Conservation (phyloP, 768 basidiomycete species). For the Lyophyllum atratum region DNA sequence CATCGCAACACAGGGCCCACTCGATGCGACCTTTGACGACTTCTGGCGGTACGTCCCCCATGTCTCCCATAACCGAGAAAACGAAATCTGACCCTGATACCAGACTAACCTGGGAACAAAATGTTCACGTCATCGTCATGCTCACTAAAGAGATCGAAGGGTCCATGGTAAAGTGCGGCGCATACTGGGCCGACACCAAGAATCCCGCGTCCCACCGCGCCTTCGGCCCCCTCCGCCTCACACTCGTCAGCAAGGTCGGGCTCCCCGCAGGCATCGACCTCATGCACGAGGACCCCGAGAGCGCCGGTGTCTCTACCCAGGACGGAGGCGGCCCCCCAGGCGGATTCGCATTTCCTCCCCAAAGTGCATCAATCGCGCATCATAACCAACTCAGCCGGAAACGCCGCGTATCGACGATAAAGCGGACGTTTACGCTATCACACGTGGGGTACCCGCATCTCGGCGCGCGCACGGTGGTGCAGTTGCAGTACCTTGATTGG, state of each 20-base stretch:
- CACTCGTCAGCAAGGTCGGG: conserved; percentile 40
- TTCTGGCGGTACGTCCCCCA: conserved; percentile 83
- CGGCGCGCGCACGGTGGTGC: conserved; percentile 69
- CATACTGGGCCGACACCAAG: conserved; percentile 74
- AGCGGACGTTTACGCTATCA: conserved; percentile 68
- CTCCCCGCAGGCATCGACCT: conserved; percentile 16
- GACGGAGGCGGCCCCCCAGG: neutral
- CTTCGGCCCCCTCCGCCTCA: conserved; percentile 74
- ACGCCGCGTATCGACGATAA: conserved; percentile 37
- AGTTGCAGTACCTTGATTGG: conserved; percentile 94
- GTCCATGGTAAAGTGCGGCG: conserved; percentile 85
- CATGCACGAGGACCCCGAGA: conserved; percentile 2
- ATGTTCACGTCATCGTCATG: conserved; percentile 95
- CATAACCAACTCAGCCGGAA: neutral
- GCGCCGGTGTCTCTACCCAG: neutral
- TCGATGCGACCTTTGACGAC: conserved; percentile 85
- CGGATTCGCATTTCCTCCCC: neutral
- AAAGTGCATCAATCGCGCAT: neutral
- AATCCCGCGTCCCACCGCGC: conserved; percentile 14
- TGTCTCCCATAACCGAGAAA: conserved; percentile 1
- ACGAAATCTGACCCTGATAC: neutral
- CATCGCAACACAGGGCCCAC: conserved; percentile 95
- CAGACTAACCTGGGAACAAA: conserved; percentile 92
- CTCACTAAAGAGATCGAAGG: conserved; percentile 92
- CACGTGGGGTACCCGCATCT: conserved; percentile 61